phyloP scores from a whole-genome alignment of 202 grass and related monocot genomes.

The Eragrostis tef region DNA sequence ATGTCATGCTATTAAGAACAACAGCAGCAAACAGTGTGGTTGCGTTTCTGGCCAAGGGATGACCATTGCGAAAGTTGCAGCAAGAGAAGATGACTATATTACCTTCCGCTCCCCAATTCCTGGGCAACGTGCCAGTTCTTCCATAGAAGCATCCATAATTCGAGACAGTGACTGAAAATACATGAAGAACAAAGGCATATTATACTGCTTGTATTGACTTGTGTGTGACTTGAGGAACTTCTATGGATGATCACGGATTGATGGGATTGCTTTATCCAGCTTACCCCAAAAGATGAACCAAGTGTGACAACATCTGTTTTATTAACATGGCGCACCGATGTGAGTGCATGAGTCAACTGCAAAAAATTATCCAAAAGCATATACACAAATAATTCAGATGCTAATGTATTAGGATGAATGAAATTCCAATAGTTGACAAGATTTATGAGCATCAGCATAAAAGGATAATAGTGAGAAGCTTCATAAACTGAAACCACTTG shows the following conservation, averaged over 20 bases:
- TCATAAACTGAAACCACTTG: neutral
- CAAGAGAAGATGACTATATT: conserved; percentile 4
- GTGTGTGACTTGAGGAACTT: neutral
- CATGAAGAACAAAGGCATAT: conserved; percentile 4
- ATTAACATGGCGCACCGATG: conserved; percentile 82
- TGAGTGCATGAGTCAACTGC: conserved; percentile 82
- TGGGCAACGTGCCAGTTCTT: conserved; percentile 82
- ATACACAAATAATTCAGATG: conserved; percentile 3
- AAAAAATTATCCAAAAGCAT: conserved; percentile 49
- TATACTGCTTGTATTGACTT: conserved; percentile 20
- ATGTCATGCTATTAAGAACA: neutral
- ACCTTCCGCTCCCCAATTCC: conserved; percentile 97
- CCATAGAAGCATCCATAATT: conserved; percentile 96
- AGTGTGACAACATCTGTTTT: conserved; percentile 92
- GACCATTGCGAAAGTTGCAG: neutral
- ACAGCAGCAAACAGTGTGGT: neutral
- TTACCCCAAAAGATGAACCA: conserved; percentile 93
- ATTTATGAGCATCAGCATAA: neutral
- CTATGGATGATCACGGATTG: conserved; percentile 5
- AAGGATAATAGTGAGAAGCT: neutral
- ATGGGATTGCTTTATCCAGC: conserved; percentile 36
- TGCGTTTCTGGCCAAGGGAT: conserved; percentile 26
- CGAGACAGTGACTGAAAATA: conserved; percentile 82
- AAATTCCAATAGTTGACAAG: neutral
- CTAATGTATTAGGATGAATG: neutral